Evolutionary conservation across 768 basidiomycete species (phyloP), one percentile per base, ranked within the genome.

Genomic region (Naematelia encephala): DNA sequence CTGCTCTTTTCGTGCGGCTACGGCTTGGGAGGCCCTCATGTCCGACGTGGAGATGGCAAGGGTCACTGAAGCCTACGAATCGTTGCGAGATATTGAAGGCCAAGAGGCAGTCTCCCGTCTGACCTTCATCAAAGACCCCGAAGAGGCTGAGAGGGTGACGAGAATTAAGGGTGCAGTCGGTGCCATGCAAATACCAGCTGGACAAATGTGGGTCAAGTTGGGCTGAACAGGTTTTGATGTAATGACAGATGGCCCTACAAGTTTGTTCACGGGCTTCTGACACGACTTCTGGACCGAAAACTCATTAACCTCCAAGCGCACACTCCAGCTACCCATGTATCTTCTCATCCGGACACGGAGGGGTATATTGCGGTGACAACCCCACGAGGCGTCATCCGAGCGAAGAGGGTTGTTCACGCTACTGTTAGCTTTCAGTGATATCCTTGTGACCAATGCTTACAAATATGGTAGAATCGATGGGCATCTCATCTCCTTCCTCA

Each of bases 221-320:
- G 12, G 46, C 45, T 29, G 50, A 45, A 16, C 39, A 21, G 12
- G 19, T 8, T 8, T 16, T 39, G 34, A 39, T 16, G 10, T 13
- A 56, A 19, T 44, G 2, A n/a, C 30, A 64, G 63, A 11, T 64
- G 63, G 63, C 55, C 59, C 19, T 64, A 64, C 52, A 61, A 61
- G 14, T 64, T 64, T 43, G 63, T 64, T 3, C 63, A 64, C 34
- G 63, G 59, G 5, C 30, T 64, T 4, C 27, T 64, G 46, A 21
- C 29, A 4, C 53, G 60, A 19, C 21, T 64, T 0, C 39, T 58
- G 42, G 29, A 44, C 27, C 48, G 45, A 10, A 59, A 39, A 14
- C 51, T 54, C 13, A 46, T 64, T 51, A 64, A 64, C 48, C 29
- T 64, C 4, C 63, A 64, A 43, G 43, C 63, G 10, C 16, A 64